A percentile compares a stretch with the other conserved stretches of the same genome.
phyloP scores from a whole-genome alignment of 441 rosid species.

The Adansonia gregorii region DNA sequence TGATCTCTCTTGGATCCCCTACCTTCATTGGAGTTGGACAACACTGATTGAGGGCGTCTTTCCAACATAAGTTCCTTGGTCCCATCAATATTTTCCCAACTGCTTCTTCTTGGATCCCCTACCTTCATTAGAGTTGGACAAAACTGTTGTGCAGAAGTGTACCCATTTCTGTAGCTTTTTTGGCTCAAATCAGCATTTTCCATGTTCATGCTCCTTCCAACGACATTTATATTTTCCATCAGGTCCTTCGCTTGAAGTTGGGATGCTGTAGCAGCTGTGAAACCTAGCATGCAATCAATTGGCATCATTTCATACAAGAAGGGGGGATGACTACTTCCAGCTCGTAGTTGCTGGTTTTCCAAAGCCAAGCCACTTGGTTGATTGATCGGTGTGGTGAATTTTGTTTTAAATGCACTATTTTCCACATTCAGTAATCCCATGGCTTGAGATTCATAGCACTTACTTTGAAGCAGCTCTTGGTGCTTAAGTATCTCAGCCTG shows the following conservation, averaged over 20 bases:
- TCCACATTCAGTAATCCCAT: slow-evolving; percentile 34
- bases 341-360: slow-evolving; percentile 39
- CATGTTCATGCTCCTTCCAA: slow-evolving; percentile 35
- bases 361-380: slow-evolving; percentile 38
- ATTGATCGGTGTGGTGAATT: slow-evolving; percentile 38
- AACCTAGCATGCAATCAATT: slow-evolving; percentile 30
- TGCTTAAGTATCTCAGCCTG: slow-evolving; percentile 29
- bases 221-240: slow-evolving; percentile 35
- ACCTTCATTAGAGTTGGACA: no score
- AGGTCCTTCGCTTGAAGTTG: slow-evolving; percentile 38
- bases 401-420: slow-evolving; percentile 26
- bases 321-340: slow-evolving; percentile 32
- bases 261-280: slow-evolving; percentile 30
- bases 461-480: slow-evolving; percentile 31
- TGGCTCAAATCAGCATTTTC: slow-evolving; percentile 40
- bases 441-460: slow-evolving; percentile 34
- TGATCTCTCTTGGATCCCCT: slow-evolving; percentile 58
- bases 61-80: slow-evolving; percentile 40
- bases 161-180: slow-evolving; percentile 32
- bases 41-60: slow-evolving; percentile 36
- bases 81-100: slow-evolving; percentile 35
- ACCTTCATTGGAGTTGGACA: slow-evolving; percentile 40
- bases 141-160: slow-evolving; percentile 40
- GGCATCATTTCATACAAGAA: slow-evolving; percentile 29
- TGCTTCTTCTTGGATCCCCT: slow-evolving; percentile 28